These are phyloP conservation scores for Takashimella tepidaria DNA, from an alignment of 1,284 basidiomycete genomes.

Conservation along the genomic window DNA sequence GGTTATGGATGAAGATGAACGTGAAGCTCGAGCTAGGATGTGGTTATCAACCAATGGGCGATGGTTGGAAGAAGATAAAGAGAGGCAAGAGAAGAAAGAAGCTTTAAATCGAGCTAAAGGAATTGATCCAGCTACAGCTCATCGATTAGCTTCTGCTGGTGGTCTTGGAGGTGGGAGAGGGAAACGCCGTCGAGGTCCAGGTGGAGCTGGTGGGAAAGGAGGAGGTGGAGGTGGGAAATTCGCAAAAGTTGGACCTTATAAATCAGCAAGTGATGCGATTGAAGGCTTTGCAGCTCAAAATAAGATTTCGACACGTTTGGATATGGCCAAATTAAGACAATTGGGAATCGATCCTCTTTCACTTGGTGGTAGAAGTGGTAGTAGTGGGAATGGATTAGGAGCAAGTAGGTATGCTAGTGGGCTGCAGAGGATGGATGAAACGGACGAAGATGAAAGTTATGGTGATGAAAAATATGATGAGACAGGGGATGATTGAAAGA, in stretches of 20 bases:
- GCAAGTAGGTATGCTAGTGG: background rate
- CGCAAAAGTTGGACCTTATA: constrained; percentile 30
- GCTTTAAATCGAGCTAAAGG: constrained; percentile 25
- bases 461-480: constrained; percentile 20
- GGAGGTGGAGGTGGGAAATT: constrained; percentile 21
- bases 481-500: constrained; percentile 13
- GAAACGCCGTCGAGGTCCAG: constrained; percentile 9
- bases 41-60: constrained; percentile 97
- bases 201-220: constrained; percentile 8
- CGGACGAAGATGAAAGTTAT: constrained; percentile 8
- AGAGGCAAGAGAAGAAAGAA: constrained; percentile 29
- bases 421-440: background rate
- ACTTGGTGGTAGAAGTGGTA: background rate
- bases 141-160: constrained; percentile 13
- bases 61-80: constrained; percentile 80
- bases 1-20: constrained; percentile 77
- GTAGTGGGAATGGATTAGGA: background rate
- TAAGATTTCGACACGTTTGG: constrained; percentile 40
- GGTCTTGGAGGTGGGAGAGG: background rate
- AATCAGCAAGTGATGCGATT: constrained; percentile 32
- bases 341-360: constrained; percentile 12
- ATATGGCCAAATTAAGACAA: constrained; percentile 31
- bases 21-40: constrained; percentile 82
- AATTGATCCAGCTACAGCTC: constrained; percentile 29
- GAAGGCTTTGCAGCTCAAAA: constrained; percentile 28